These are phyloP conservation scores for Citrullus colocynthis DNA, from an alignment of 306 rosid genomes.

Conservation along the genomic window DNA sequence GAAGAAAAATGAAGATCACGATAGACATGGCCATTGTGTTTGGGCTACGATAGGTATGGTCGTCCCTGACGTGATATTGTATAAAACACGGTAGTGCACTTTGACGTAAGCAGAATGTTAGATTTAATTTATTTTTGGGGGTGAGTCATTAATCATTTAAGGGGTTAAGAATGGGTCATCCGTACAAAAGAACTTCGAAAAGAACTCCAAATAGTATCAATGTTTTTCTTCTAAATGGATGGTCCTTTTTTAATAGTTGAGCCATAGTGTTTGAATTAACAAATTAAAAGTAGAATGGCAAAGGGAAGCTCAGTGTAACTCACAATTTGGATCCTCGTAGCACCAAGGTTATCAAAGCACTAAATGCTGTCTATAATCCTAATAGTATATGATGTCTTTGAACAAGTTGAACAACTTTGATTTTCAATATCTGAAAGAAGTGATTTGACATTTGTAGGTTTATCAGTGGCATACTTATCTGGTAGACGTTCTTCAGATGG, in stretches of 20 bases:
- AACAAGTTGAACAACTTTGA: not conserved
- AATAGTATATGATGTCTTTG: not conserved
- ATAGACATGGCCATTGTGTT: no score
- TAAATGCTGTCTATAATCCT: not conserved
- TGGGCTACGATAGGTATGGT: no score
- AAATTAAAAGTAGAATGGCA: not conserved
- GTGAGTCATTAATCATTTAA: no score
- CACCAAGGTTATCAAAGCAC: not conserved
- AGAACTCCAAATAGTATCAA: not conserved
- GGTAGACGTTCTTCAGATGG: slow-evolving; percentile 40
- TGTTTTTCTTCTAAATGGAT: not conserved
- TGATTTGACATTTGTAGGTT: slow-evolving; percentile 25
- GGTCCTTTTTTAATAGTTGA: not conserved
- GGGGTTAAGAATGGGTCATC: no score
- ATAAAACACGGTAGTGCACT: no score
- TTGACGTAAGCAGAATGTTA: no score
- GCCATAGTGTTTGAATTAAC: not conserved
- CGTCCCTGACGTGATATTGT: no score
- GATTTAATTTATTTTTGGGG: no score
- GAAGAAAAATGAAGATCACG: no score
- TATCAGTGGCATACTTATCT: slow-evolving; percentile 69
- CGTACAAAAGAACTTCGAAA: not conserved
- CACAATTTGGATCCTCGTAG: not conserved
- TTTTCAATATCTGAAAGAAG: not conserved
- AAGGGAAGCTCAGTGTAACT: not conserved